Evolutionary conservation across 1,139 yeast species (phyloP).

Genomic region (Starmera stellimalicola): DNA sequence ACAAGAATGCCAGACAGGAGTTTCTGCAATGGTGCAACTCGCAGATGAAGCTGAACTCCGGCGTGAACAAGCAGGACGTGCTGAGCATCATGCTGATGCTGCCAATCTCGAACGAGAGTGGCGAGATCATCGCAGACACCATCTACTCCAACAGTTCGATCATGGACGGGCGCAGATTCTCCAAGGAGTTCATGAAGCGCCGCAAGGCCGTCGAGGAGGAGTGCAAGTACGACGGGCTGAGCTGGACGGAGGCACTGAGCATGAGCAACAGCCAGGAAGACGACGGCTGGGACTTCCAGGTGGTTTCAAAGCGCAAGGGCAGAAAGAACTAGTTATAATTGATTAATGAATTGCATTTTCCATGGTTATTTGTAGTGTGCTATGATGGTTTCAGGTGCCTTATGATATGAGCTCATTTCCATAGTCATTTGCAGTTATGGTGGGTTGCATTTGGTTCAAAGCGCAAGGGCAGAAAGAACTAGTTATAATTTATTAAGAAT

Average conservation of each 20-base stretch:
- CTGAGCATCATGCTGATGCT: slow-evolving; percentile 72
- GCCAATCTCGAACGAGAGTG: slow-evolving; percentile 65
- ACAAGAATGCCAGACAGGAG: slow-evolving; percentile 40
- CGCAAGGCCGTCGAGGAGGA: slow-evolving; percentile 61
- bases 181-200: slow-evolving; percentile 78
- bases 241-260: slow-evolving; percentile 62
- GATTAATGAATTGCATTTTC: not conserved
- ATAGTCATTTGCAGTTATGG: no score
- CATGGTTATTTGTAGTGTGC: no score
- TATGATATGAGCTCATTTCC: no score
- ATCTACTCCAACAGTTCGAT: slow-evolving; percentile 84
- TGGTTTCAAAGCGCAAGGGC: slow-evolving; percentile 56
- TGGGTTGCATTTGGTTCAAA: no score
- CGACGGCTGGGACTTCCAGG: slow-evolving; percentile 80
- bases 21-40: slow-evolving; percentile 80
- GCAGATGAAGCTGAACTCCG: slow-evolving; percentile 63
- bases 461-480: slow-evolving; percentile 42
- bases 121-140: slow-evolving; percentile 85
- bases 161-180: slow-evolving; percentile 93
- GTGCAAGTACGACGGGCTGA: slow-evolving; percentile 41
- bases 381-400: no score
- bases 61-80: slow-evolving; percentile 68
- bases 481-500: slow-evolving; percentile 1
- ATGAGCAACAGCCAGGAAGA: slow-evolving; percentile 32
- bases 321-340: slow-evolving; percentile 22